Base-by-base conservation (phyloP, 139 green algal genomes). In the Chlamydomonas sp. region DNA sequence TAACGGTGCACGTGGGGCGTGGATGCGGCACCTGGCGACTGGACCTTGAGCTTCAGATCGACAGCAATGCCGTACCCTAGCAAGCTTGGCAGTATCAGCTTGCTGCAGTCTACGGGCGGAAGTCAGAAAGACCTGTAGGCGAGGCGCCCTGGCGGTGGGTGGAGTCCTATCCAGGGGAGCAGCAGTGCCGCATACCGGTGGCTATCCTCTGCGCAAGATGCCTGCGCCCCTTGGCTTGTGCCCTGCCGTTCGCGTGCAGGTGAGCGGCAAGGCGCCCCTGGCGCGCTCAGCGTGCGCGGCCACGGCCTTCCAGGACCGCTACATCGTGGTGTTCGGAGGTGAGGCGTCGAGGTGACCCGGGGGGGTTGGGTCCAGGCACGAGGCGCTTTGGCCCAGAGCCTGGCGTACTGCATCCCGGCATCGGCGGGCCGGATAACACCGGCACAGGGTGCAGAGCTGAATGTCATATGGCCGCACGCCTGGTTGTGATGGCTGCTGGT, bases 271-370 rank as follows among this genome's bases (percentile, higher is more conserved):
- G 49, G 63, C 62, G 6, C 97, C 96, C 0, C 60, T 85, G 5
- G 86, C 96, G 0, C 93, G 97, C 71, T 97, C 94, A 4, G 96
- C 95, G 0, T 96, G 98, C 88, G 85, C 90, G 1, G 95, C 95
- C 10, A 90, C 89, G 0, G 61, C 94, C 0, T 93, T 92, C 74
- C 80, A 90, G 14, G 90, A 92, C 69, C 90, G 96, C 61, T 93
- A 92, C 85, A 68, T 93, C 63, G 3, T 95, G 8, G 18, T 93
- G 18, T 93, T 95, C 85, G 92, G 90, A 90, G 92, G 92, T 94
- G 74, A 7, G 85, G 15, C 18, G 8, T 49, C 31, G 31, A 49
- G 31, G 31, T 49, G 31, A 49, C 31, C 31, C 31, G 31, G 31
- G 31, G 31, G 31, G 31, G 0, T 49, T 49, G 31, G 31, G 31